phyloP scores from a whole-genome alignment of 2,329 filamentous ascomycete species.

The Sporothrix humicola region DNA sequence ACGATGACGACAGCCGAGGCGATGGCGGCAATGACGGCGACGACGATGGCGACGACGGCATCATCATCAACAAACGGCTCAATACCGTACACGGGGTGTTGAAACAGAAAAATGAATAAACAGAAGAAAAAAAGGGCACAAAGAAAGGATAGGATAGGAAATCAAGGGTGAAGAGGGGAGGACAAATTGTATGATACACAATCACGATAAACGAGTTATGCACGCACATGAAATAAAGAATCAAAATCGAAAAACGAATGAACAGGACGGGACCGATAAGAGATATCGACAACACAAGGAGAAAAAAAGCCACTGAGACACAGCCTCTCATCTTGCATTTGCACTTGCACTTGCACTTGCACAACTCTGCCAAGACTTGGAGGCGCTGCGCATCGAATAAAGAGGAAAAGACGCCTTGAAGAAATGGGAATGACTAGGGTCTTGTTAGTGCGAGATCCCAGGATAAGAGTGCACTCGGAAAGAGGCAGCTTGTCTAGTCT shows the following conservation, averaged over 20 bases:
- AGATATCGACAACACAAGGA: background rate
- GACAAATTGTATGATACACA: background rate
- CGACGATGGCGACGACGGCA: background rate
- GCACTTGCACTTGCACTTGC: no score
- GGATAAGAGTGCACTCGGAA: background rate
- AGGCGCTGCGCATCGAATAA: background rate
- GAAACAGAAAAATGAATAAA: no score
- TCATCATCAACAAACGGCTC: background rate
- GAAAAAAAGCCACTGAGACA: background rate
- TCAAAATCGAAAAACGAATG: background rate
- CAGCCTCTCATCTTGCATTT: background rate
- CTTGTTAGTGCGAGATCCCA: background rate
- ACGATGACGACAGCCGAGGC: background rate
- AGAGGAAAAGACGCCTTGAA: background rate
- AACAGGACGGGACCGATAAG: background rate
- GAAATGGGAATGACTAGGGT: background rate
- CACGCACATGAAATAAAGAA: no score
- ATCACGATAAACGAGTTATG: no score
- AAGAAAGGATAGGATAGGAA: background rate
- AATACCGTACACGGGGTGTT: background rate
- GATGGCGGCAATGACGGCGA: background rate
- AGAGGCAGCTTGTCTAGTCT: slow-evolving; percentile 10
- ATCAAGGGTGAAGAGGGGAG: background rate
- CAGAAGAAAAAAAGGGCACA: no score
- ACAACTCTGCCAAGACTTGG: background rate